Conservation (phyloP, 2,329 filamentous ascomycete species). For the Fusarium albidum region DNA sequence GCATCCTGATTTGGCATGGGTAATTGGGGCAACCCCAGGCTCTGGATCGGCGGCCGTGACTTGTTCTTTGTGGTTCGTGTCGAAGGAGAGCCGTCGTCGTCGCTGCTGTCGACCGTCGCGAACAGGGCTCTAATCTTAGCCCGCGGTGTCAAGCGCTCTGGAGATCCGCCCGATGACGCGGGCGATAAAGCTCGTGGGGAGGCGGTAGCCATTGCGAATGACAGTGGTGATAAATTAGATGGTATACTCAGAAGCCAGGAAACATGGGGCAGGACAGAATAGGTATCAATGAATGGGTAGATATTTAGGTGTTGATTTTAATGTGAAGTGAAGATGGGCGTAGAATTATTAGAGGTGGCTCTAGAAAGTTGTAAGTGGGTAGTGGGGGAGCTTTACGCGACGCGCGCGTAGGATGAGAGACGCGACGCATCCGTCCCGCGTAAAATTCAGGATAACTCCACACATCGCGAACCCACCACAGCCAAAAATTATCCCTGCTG, state of each 20-base stretch:
- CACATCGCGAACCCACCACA: background rate
- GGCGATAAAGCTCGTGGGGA: slow-evolving; percentile 57
- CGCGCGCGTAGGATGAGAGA: slow-evolving; percentile 39
- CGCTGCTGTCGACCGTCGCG: slow-evolving; percentile 58
- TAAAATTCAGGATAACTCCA: slow-evolving; percentile 14
- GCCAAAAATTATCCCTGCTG: slow-evolving; percentile 15
- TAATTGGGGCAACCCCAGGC: slow-evolving; percentile 18
- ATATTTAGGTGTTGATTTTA: slow-evolving; percentile 7
- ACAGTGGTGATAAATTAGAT: slow-evolving; percentile 9
- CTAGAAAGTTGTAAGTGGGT: slow-evolving; percentile 32
- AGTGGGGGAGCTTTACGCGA: slow-evolving; percentile 44
- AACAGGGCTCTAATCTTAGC: slow-evolving; percentile 65
- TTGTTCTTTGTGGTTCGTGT: slow-evolving; percentile 20
- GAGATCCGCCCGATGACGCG: slow-evolving; percentile 50
- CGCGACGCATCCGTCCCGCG: slow-evolving; percentile 38
- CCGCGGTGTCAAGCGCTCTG: slow-evolving; percentile 57
- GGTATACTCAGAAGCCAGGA: background rate
- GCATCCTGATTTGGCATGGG: slow-evolving; percentile 53
- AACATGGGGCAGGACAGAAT: background rate
- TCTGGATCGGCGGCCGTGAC: slow-evolving; percentile 16
- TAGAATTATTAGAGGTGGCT: slow-evolving; percentile 13
- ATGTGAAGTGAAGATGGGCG: too few species aligned
- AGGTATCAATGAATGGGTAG: slow-evolving; percentile 1
- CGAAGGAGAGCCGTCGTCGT: slow-evolving; percentile 50
- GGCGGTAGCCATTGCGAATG: slow-evolving; percentile 52